A percentile compares a stretch with the other conserved stretches of the same genome.
Conservation (phyloP, 2,329 filamentous ascomycete genomes). For the Lecanicillium sp. region DNA sequence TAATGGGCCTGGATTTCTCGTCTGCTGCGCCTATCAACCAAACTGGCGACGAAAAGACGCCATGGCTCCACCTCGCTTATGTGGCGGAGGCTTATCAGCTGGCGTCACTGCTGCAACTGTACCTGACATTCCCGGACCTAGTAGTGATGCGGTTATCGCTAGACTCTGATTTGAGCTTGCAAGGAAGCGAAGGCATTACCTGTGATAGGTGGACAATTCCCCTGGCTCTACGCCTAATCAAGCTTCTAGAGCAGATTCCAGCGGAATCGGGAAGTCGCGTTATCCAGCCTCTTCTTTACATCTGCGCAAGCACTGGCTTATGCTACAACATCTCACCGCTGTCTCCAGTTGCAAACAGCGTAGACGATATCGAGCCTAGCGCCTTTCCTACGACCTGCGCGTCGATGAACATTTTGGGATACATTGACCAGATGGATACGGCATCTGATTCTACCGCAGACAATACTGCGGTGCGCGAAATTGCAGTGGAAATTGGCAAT, state of each 20-base stretch:
- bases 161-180: constrained; percentile 9
- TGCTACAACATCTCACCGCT: constrained; percentile 14
- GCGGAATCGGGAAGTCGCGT: constrained; percentile 25
- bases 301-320: constrained; percentile 27
- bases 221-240: constrained; percentile 22
- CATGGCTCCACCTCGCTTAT: constrained; percentile 21
- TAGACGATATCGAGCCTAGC: background rate
- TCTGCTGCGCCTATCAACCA: constrained; percentile 14
- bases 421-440: constrained; percentile 9
- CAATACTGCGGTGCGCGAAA: constrained; percentile 11
- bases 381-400: background rate
- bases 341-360: background rate
- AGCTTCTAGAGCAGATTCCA: constrained; percentile 25
- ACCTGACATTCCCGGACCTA: constrained; percentile 29
- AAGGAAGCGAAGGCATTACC: constrained; percentile 14
- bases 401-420: background rate
- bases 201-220: constrained; percentile 31
- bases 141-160: constrained; percentile 20
- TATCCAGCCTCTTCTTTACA: constrained; percentile 29
- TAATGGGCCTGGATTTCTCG: constrained; percentile 22
- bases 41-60: constrained; percentile 20
- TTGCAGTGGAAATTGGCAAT: constrained; percentile 27
- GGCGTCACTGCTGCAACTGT: constrained; percentile 28
- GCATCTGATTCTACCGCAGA: constrained; percentile 10
- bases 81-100: constrained; percentile 30